These are phyloP conservation scores for Aspergillus saccharolyticus DNA, from an alignment of 495 filamentous ascomycete species.

Conservation along the genomic window DNA sequence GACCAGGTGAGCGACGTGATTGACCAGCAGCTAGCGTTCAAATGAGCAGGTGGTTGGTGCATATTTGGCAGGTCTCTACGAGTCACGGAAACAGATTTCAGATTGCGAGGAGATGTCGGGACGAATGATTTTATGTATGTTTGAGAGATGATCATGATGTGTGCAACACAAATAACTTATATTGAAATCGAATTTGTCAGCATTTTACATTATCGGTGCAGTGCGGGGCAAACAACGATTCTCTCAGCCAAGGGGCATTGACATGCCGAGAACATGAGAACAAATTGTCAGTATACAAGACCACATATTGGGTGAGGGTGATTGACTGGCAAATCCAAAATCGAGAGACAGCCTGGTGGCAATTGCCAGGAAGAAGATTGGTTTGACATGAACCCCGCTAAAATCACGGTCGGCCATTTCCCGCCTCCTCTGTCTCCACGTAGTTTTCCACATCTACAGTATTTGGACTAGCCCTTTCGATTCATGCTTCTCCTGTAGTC, in stretches of 20 bases:
- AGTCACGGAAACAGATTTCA: no score
- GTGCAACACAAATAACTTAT: no score
- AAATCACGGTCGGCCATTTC: no score
- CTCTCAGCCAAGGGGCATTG: no score
- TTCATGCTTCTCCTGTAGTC: neutral
- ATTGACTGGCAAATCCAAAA: neutral
- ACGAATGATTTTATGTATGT: no score
- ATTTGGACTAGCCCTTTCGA: neutral
- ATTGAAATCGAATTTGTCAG: no score
- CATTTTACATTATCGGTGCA: no score
- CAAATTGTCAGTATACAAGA: neutral
- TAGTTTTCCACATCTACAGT: neutral
- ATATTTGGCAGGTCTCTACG: neutral
- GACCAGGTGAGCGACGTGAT: slow-evolving; percentile 26
- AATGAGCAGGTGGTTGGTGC: neutral
- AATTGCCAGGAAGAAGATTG: neutral
- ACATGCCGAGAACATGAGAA: no score
- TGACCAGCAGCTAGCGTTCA: slow-evolving; percentile 26
- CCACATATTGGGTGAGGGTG: neutral
- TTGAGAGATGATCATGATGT: no score
- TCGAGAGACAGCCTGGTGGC: neutral
- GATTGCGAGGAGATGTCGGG: no score
- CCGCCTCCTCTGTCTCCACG: neutral
- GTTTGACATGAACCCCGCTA: neutral
- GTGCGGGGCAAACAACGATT: no score